These are phyloP conservation scores for Podospora tetraspora DNA, from an alignment of 495 filamentous ascomycete species.

Conservation along the genomic window DNA sequence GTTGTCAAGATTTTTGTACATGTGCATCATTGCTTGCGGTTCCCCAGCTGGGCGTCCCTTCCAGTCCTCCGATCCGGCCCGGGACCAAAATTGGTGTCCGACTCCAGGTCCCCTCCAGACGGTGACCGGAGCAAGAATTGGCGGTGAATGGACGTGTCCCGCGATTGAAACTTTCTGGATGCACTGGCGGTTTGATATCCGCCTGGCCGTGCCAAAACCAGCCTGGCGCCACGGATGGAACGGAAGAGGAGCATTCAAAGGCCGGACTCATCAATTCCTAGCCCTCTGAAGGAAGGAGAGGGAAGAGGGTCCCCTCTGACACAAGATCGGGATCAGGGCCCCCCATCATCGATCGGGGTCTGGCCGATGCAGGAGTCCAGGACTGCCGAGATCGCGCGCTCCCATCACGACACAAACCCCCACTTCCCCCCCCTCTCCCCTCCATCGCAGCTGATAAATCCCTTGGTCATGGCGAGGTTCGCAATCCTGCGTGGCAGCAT, in stretches of 20 bases:
- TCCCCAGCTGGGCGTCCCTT: too few relatives aligned
- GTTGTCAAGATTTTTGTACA: too few relatives aligned
- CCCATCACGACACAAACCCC: not conserved
- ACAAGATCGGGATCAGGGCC: not conserved
- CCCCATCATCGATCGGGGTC: not conserved
- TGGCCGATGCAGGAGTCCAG: not conserved
- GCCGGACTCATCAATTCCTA: too few relatives aligned
- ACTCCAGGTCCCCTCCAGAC: too few relatives aligned
- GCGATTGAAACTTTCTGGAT: not conserved
- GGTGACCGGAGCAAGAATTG: not conserved
- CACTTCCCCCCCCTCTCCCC: not conserved
- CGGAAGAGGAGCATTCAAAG: too few relatives aligned
- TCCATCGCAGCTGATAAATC: not conserved
- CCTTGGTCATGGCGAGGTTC: not conserved
- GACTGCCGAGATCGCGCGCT: not conserved
- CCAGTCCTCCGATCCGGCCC: too few relatives aligned
- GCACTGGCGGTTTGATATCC: not conserved
- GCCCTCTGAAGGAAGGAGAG: not conserved
- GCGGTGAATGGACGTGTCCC: not conserved
- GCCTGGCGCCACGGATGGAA: not conserved
- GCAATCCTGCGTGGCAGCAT: too few relatives aligned
- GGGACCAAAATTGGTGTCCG: too few relatives aligned
- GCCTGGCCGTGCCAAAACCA: not conserved
- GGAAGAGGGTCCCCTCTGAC: not conserved
- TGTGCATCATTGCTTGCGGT: too few relatives aligned